phyloP scores from a whole-genome alignment of 352 stramenopile species.

The Globisporangium abappressorium region DNA sequence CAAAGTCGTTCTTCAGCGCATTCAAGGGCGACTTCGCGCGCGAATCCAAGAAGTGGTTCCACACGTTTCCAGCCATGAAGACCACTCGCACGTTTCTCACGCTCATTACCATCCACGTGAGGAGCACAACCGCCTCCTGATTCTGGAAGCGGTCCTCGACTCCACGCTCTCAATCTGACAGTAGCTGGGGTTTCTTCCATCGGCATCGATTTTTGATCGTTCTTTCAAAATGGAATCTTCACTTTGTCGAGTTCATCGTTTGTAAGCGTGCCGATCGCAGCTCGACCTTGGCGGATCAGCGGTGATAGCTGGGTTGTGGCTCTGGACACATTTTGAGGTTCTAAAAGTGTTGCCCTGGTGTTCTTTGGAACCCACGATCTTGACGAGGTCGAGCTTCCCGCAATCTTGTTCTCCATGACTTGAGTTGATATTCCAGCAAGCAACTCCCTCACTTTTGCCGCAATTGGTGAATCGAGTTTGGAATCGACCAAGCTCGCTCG shows the following conservation, averaged over 20 bases:
- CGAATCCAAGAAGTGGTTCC: constrained; percentile 27
- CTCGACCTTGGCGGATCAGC: constrained; percentile 18
- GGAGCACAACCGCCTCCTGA: constrained; percentile 34
- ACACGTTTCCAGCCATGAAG: constrained; percentile 1
- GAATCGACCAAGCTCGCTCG: constrained; percentile 13
- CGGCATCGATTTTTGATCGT: neutral
- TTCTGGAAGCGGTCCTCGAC: constrained; percentile 43
- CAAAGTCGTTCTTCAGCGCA: constrained; percentile 20
- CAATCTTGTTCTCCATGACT: neutral
- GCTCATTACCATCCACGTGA: constrained; percentile 6
- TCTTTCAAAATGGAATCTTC: constrained; percentile 9
- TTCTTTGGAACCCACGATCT: neutral
- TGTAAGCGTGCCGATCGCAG: constrained; percentile 10
- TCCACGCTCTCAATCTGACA: constrained; percentile 30
- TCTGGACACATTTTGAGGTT: neutral
- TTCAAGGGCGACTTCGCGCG: constrained; percentile 30
- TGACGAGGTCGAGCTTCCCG: neutral
- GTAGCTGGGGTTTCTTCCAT: neutral
- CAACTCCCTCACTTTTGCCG: constrained; percentile 28
- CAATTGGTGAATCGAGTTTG: constrained; percentile 22
- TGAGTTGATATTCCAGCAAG: constrained; percentile 9
- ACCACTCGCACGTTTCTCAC: neutral
- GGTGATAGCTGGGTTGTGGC: constrained; percentile 22
- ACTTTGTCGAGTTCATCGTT: constrained; percentile 1
- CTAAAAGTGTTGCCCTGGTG: neutral